phyloP scores from a whole-genome alignment of 2,329 filamentous ascomycete genomes.

The Beauveria brongniartii region DNA sequence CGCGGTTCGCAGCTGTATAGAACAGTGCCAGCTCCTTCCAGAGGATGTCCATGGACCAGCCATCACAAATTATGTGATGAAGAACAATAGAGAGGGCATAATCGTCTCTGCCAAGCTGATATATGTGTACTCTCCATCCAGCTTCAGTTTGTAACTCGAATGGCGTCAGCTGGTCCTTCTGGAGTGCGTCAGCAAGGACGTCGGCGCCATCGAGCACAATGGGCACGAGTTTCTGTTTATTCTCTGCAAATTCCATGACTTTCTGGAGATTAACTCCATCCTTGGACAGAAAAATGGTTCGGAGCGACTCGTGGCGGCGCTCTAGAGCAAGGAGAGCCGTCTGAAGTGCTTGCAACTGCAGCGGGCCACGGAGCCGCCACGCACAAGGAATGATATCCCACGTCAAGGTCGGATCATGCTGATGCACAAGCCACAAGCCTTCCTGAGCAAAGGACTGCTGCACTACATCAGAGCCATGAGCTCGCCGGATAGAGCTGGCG shows the following conservation, averaged over 20 bases:
- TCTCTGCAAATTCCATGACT: not conserved
- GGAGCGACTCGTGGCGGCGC: slow-evolving; percentile 12
- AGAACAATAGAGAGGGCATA: slow-evolving; percentile 13
- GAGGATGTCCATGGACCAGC: slow-evolving; percentile 7
- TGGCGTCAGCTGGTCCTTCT: slow-evolving; percentile 14
- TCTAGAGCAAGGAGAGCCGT: slow-evolving; percentile 10
- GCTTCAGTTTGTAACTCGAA: slow-evolving; percentile 17
- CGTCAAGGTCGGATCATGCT: slow-evolving; percentile 1
- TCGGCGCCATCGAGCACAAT: too few species aligned
- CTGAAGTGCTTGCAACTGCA: slow-evolving; percentile 1
- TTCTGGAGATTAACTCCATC: not conserved
- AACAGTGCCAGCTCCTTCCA: slow-evolving; percentile 12
- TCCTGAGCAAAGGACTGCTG: slow-evolving; percentile 15
- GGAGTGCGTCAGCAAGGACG: not conserved
- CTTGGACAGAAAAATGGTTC: not conserved
- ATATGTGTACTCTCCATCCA: slow-evolving; percentile 16
- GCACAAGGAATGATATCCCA: slow-evolving; percentile 13
- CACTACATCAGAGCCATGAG: not conserved
- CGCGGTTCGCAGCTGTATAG: slow-evolving; percentile 13
- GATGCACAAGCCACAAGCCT: slow-evolving; percentile 14
- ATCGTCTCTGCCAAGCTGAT: slow-evolving; percentile 11
- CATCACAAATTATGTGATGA: slow-evolving; percentile 9
- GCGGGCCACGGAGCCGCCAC: slow-evolving; percentile 6
- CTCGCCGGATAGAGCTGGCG: not conserved
- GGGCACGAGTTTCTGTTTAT: not conserved